These are phyloP conservation scores for Sparassis latifolia DNA, from an alignment of 1,284 basidiomycete species.

Conservation along the genomic window DNA sequence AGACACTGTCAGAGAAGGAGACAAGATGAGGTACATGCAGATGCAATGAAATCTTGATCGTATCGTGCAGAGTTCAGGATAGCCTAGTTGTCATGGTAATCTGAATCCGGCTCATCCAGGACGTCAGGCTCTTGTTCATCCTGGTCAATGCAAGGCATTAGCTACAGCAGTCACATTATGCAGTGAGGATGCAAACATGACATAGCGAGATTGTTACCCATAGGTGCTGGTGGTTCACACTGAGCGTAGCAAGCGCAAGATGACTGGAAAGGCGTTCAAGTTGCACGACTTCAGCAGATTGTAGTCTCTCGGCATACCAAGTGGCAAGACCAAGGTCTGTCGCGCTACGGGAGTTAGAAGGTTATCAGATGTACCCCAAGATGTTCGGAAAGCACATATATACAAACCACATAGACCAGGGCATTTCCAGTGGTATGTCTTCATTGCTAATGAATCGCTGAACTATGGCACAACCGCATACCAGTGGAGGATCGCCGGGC, in stretches of 20 bases:
- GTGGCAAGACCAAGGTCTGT: background rate
- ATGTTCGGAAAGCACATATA: background rate
- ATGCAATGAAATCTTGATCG: background rate
- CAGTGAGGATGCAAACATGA: background rate
- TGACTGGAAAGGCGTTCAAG: background rate
- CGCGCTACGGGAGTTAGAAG: background rate
- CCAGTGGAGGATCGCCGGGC: background rate
- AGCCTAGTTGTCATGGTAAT: background rate
- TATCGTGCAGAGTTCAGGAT: too few relatives aligned
- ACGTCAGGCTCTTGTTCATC: background rate
- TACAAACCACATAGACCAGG: background rate
- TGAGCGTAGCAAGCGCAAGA: background rate
- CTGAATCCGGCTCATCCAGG: background rate
- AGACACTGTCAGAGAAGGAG: background rate
- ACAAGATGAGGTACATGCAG: background rate
- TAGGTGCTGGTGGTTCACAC: background rate
- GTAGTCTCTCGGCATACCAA: background rate
- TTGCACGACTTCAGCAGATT: background rate
- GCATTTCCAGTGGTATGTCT: background rate
- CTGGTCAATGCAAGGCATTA: background rate
- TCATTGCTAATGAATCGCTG: background rate
- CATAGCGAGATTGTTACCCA: slow-evolving; percentile 1
- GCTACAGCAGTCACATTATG: background rate
- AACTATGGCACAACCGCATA: background rate
- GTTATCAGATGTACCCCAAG: background rate